These are phyloP conservation scores for Boletus patriciae DNA, from an alignment of 768 basidiomycete genomes.

Conservation along the genomic window DNA sequence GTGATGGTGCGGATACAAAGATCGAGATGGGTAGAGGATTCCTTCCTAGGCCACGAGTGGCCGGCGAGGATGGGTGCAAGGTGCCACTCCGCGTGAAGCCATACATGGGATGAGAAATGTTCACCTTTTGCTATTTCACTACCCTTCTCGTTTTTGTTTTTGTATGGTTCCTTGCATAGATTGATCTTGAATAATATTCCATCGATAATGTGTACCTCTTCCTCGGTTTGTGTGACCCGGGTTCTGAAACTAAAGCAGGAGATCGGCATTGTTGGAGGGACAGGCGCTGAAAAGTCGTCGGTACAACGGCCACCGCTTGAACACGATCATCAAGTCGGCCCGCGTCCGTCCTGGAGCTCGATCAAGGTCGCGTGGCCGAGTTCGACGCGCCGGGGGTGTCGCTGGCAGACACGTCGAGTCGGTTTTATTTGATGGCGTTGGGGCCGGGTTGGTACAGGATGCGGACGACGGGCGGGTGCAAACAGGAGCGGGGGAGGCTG, in stretches of 20 bases:
- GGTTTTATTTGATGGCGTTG: constrained; percentile 62
- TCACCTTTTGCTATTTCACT: too few species aligned
- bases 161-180: too few species aligned
- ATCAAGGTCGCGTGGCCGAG: constrained; percentile 80
- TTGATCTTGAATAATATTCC: too few species aligned
- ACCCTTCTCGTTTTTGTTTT: too few species aligned
- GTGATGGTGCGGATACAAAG: constrained; percentile 36
- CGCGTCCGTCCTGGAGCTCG: constrained; percentile 82
- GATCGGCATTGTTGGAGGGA: too few species aligned
- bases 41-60: constrained; percentile 16
- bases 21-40: constrained; percentile 10
- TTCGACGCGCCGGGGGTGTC: constrained; percentile 70
- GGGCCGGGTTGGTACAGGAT: constrained; percentile 50
- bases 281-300: too few species aligned
- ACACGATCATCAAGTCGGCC: constrained; percentile 82
- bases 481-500: background rate
- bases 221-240: too few species aligned
- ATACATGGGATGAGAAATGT: background rate
- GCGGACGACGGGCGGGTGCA: background rate
- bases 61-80: constrained; percentile 23
- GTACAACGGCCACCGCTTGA: too few species aligned
- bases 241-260: too few species aligned
- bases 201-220: too few species aligned
- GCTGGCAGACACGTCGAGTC: constrained; percentile 53
- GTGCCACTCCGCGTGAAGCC: constrained; percentile 29